These are phyloP conservation scores for Fusarium armeniacum DNA, from an alignment of 2,329 filamentous ascomycete species.

Conservation along the genomic window DNA sequence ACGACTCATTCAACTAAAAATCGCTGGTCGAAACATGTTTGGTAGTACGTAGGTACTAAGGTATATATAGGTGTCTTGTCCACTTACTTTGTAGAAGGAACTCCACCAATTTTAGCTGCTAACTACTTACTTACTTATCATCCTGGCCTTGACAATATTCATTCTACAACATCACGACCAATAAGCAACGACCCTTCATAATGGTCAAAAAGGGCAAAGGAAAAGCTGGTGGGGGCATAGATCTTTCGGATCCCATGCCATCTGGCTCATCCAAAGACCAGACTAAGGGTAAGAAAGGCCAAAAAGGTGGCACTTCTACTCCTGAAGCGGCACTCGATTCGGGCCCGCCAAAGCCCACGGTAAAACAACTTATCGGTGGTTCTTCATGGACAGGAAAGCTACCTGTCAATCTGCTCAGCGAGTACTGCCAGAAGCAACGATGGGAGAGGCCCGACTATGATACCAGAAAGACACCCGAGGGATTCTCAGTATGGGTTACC, in stretches of 20 bases:
- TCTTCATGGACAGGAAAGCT: slow-evolving; percentile 98
- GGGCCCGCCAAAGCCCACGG: slow-evolving; percentile 71
- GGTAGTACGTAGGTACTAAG: background rate
- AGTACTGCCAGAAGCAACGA: slow-evolving; percentile 95
- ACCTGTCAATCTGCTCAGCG: slow-evolving; percentile 91
- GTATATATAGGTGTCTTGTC: background rate
- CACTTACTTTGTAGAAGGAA: slow-evolving; percentile 18
- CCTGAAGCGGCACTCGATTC: slow-evolving; percentile 54
- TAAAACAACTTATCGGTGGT: slow-evolving; percentile 89
- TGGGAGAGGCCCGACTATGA: slow-evolving; percentile 96
- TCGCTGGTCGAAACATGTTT: background rate
- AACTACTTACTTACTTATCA: background rate
- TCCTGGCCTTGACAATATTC: slow-evolving; percentile 22
- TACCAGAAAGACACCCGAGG: slow-evolving; percentile 79
- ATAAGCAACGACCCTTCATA: slow-evolving; percentile 17
- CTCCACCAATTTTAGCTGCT: slow-evolving; percentile 36
- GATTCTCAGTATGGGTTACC: slow-evolving; percentile 85
- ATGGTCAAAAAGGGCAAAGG: slow-evolving; percentile 70
- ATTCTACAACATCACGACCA: slow-evolving; percentile 23
- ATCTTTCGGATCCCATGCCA: slow-evolving; percentile 53
- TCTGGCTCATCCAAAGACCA: slow-evolving; percentile 59
- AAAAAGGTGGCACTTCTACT: slow-evolving; percentile 50
- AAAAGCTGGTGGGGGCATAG: slow-evolving; percentile 55
- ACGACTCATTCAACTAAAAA: background rate
- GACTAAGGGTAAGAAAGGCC: slow-evolving; percentile 59